phyloP scores from a whole-genome alignment of 257 asterid species.

The Gentiana straminea region DNA sequence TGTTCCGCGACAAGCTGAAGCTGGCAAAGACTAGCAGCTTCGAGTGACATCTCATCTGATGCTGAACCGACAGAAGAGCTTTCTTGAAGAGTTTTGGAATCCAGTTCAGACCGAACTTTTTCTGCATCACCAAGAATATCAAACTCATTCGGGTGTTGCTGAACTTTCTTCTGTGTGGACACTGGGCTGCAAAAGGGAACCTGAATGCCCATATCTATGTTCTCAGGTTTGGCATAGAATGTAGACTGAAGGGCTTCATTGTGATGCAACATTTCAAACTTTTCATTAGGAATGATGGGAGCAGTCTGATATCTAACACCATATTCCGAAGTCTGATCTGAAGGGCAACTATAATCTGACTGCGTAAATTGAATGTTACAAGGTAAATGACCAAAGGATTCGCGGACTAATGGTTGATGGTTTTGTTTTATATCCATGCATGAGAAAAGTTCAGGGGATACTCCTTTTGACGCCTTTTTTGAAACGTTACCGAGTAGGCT shows the following conservation, averaged over 20 bases:
- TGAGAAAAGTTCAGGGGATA: slow-evolving; percentile 25
- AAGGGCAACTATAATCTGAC: slow-evolving; percentile 33
- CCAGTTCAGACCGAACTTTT: slow-evolving; percentile 40
- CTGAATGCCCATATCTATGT: slow-evolving; percentile 19
- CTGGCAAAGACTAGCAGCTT: slow-evolving; percentile 62
- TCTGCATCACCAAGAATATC: slow-evolving; percentile 28
- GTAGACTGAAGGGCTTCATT: slow-evolving; percentile 17
- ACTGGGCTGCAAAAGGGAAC: slow-evolving; percentile 24
- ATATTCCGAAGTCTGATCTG: slow-evolving; percentile 26
- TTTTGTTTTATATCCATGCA: slow-evolving; percentile 26
- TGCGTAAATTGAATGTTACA: slow-evolving; percentile 25
- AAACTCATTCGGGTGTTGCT: slow-evolving; percentile 20
- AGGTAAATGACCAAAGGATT: slow-evolving; percentile 34
- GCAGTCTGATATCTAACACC: slow-evolving; percentile 25
- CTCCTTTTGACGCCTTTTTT: slow-evolving; percentile 25
- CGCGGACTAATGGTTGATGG: slow-evolving; percentile 18
- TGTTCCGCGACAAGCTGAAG: slow-evolving; percentile 68
- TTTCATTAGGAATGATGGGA: slow-evolving; percentile 22
- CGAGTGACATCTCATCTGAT: slow-evolving; percentile 39
- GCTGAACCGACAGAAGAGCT: slow-evolving; percentile 38
- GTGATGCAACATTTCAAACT: slow-evolving; percentile 19
- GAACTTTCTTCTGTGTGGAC: slow-evolving; percentile 20
- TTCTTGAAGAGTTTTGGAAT: slow-evolving; percentile 39
- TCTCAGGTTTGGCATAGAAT: slow-evolving; percentile 8
- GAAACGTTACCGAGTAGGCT: slow-evolving; percentile 25